These are phyloP conservation scores for Trichophyton simii DNA, from an alignment of 2,329 filamentous ascomycete genomes.

Conservation along the genomic window DNA sequence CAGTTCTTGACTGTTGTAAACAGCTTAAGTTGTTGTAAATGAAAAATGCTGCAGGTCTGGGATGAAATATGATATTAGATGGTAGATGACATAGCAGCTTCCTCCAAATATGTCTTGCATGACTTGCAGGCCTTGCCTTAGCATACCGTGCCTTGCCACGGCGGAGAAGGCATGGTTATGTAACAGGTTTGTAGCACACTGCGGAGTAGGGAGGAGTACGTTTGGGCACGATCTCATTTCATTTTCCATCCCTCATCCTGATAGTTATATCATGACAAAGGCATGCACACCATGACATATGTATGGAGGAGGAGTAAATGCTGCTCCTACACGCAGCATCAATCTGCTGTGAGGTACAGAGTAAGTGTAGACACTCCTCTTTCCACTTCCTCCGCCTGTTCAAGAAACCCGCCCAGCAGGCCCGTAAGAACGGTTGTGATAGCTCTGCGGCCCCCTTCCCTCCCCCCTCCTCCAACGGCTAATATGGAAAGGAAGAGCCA, in stretches of 20 bases:
- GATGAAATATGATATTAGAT: background rate
- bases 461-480: background rate
- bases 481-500: background rate
- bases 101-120: background rate
- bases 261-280: background rate
- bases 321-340: background rate
- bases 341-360: background rate
- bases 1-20: background rate
- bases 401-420: background rate
- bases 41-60: background rate
- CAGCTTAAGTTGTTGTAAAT: background rate
- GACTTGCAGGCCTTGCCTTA: slow-evolving; percentile 1
- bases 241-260: background rate
- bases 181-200: slow-evolving; percentile 3
- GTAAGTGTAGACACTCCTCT: background rate
- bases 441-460: background rate
- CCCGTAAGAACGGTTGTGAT: background rate
- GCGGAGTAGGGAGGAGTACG: background rate
- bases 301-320: background rate
- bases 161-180: background rate
- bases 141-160: background rate
- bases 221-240: background rate
- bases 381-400: background rate
- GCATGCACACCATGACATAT: background rate
- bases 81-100: background rate